Evolutionary conservation across 2,329 filamentous ascomycete genomes (phyloP).

Genomic region (Fusarium xyrophilum): DNA sequence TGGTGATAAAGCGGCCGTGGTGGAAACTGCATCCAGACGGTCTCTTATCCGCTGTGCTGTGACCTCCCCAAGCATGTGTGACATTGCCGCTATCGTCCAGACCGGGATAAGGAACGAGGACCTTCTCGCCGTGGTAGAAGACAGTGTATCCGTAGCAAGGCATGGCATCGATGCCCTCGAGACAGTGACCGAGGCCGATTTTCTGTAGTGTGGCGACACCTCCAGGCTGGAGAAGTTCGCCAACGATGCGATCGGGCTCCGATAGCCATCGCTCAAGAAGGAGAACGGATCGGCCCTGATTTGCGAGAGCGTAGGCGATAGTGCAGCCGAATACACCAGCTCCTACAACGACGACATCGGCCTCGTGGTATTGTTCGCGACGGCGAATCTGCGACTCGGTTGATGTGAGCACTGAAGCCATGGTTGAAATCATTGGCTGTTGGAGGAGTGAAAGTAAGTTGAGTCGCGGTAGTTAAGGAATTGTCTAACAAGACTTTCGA

Average conservation of each 20-base stretch:
- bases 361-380: slow-evolving; percentile 65
- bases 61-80: slow-evolving; percentile 46
- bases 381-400: slow-evolving; percentile 55
- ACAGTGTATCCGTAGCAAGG: slow-evolving; percentile 87
- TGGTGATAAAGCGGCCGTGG: slow-evolving; percentile 90
- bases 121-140: slow-evolving; percentile 76
- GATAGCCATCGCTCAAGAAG: slow-evolving; percentile 88
- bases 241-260: slow-evolving; percentile 94
- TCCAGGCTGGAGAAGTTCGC: slow-evolving; percentile 92
- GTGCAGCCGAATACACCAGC: slow-evolving; percentile 91
- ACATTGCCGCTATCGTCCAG: slow-evolving; percentile 58
- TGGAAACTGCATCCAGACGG: slow-evolving; percentile 83
- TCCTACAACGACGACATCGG: slow-evolving; percentile 89
- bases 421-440: slow-evolving; percentile 39
- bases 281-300: slow-evolving; percentile 89
- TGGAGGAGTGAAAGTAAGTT: neutral
- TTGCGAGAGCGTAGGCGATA: slow-evolving; percentile 80
- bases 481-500: slow-evolving; percentile 27
- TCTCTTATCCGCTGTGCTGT: slow-evolving; percentile 49
- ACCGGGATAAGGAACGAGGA: slow-evolving; percentile 80
- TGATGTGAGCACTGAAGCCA: slow-evolving; percentile 44
- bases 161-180: slow-evolving; percentile 89
- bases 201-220: slow-evolving; percentile 81
- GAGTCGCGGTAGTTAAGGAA: slow-evolving; percentile 1
- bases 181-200: slow-evolving; percentile 79